Conservation (phyloP, 768 basidiomycete species). For the Coprinopsis marcescibilis region DNA sequence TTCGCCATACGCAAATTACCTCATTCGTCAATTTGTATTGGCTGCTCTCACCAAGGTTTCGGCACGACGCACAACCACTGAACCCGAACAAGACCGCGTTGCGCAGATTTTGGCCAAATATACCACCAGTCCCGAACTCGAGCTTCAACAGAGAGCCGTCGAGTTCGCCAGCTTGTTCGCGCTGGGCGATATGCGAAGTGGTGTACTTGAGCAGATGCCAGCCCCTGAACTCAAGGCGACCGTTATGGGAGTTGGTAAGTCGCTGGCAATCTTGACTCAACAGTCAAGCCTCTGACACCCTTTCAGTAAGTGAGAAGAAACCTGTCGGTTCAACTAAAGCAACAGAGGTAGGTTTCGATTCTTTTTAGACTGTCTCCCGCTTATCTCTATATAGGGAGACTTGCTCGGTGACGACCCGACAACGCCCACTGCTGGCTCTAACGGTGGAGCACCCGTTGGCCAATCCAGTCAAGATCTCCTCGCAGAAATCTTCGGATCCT, state of each 20-base stretch:
- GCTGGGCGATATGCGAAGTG: constrained; percentile 67
- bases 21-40: constrained; percentile 89
- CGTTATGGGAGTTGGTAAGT: constrained; percentile 83
- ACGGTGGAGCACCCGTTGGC: constrained; percentile 34
- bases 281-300: no score
- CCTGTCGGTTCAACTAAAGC: constrained; percentile 87
- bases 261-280: no score
- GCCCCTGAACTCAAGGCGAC: constrained; percentile 97
- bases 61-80: constrained; percentile 64
- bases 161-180: constrained; percentile 88
- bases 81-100: constrained; percentile 72
- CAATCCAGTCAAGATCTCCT: constrained; percentile 82
- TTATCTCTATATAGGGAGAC: constrained; percentile 44
- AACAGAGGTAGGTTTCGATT: constrained; percentile 51
- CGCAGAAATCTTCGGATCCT: constrained; percentile 83
- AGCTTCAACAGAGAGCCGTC: constrained; percentile 92
- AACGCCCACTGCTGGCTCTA: constrained; percentile 33
- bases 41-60: constrained; percentile 87
- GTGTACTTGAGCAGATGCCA: constrained; percentile 98
- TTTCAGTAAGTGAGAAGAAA: constrained; percentile 94
- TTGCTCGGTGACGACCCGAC: constrained; percentile 72
- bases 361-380: constrained; percentile 5
- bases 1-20: constrained; percentile 90
- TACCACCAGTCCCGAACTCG: constrained; percentile 85
- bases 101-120: constrained; percentile 72